Evolutionary conservation across 148 eudicot species (phyloP).

Genomic region (Dysphania ambrosioides): DNA sequence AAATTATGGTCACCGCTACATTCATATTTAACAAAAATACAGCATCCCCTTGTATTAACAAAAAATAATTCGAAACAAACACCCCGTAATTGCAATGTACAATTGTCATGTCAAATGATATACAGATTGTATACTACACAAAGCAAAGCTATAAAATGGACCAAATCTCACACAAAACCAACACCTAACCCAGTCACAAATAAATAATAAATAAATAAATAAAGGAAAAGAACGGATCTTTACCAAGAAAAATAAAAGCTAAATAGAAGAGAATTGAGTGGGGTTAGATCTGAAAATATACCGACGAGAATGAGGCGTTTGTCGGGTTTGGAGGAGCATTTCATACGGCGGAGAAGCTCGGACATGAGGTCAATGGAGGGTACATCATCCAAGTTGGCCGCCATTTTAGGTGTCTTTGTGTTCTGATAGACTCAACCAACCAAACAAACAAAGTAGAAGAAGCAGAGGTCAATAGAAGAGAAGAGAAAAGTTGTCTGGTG

Average conservation of each 20-base stretch:
- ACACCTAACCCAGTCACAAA: background rate
- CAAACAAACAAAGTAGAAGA: background rate
- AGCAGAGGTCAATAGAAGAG: background rate
- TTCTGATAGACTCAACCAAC: background rate
- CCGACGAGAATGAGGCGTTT: conserved; percentile 93
- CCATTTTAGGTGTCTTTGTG: conserved; percentile 29
- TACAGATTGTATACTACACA: too few species aligned
- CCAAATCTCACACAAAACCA: background rate
- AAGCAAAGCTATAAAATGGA: background rate
- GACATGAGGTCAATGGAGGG: conserved; percentile 68
- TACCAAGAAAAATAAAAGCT: background rate
- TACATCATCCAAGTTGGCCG: conserved; percentile 70
- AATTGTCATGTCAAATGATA: too few species aligned
- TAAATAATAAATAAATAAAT: too few species aligned
- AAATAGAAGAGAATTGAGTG: background rate
- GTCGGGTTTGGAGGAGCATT: conserved; percentile 80
- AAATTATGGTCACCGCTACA: background rate
- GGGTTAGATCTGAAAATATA: conserved; percentile 28
- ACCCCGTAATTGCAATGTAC: too few species aligned
- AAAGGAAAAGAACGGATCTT: background rate
- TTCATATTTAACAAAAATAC: background rate
- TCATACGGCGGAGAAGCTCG: conserved; percentile 94
- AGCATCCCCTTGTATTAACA: too few species aligned
- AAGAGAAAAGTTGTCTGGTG: background rate
- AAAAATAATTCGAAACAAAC: too few species aligned